Evolutionary conservation across 768 basidiomycete species (phyloP), one percentile per base, ranked within the genome.

Genomic region (Heimioporus sp.): DNA sequence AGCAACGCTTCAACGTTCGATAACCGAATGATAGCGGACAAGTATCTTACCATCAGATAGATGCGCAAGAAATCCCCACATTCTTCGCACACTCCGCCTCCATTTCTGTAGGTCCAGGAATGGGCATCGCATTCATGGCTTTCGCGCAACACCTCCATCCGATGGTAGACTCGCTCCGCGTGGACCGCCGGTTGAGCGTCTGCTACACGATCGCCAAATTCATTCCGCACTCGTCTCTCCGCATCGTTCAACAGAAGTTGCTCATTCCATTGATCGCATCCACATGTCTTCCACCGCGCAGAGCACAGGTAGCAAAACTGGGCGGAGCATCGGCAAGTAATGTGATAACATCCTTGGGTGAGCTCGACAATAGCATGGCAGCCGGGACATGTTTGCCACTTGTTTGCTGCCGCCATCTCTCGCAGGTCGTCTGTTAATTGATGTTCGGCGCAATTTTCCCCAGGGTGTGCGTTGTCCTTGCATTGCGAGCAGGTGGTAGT

Each of bases 271-370:
- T 83, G 82, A 0, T 71, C 70, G 53, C 87, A 89, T 0, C 2
- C 5, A 50, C 87, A 90, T 0, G 67, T 74, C 67, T 82, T 86
- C 86, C 86, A 89, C 10, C 53, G 70, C 28, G 63, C 75, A 0
- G 80, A 80, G 60, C 87, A 89, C 10, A 82, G 44, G 60, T 88
- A 86, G 58, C 85, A 87, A 64, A 87, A 86, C 56, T 87, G 62
- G 0, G 73, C 69, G 10, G 53, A 48, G 50, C 72, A 73, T 0
- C 66, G 72, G 54, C 85, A 87, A 13, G 77, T 83, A 69, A 87
- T 85, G 44, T 87, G 85, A 62, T 78, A 82, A 53, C 85, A 86
- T 0, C 85, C 85, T 6, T 72, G 58, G 16, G 68, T 60, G 15
- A 84, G 73, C 55, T 87, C 85, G 36, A 86, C 74, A 43, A 86